Conservation (phyloP, 2,329 filamentous ascomycete species). For the Pseudonectria buxi region DNA sequence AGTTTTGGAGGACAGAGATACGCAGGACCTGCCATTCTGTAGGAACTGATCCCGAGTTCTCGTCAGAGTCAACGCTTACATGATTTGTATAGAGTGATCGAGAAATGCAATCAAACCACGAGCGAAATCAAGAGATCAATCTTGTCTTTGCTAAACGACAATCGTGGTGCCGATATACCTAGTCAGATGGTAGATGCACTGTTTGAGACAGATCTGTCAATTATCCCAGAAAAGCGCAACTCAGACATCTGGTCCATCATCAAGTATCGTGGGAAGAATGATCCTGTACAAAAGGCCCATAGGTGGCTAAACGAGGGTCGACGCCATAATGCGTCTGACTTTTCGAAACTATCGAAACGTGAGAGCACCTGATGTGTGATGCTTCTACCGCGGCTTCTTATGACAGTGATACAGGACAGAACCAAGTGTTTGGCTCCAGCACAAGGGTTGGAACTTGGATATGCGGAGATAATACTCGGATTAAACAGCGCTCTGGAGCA, state of each 20-base stretch:
- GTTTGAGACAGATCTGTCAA: background rate
- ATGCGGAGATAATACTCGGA: background rate
- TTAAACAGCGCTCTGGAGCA: background rate
- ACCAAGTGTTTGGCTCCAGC: constrained; percentile 1
- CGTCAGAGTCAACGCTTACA: no score
- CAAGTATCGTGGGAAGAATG: constrained; percentile 1
- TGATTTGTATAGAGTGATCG: background rate
- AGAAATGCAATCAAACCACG: background rate
- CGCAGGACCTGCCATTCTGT: background rate
- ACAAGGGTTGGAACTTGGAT: constrained; percentile 4
- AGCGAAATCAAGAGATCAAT: background rate
- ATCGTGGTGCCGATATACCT: background rate
- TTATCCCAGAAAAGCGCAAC: constrained; percentile 1
- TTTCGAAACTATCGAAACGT: background rate
- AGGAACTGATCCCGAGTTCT: no score
- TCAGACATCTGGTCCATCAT: constrained; percentile 6
- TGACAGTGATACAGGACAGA: background rate
- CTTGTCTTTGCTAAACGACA: background rate
- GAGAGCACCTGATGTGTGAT: background rate
- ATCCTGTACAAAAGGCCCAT: no score
- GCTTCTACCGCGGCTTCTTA: background rate
- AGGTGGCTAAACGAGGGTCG: background rate
- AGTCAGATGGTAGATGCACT: background rate
- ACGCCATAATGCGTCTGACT: background rate
- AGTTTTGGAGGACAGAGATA: background rate